Evolutionary conservation across 2,329 filamentous ascomycete genomes (phyloP), one percentile per base, ranked within the genome.

Genomic region (Chrysoporthe austroafricana): DNA sequence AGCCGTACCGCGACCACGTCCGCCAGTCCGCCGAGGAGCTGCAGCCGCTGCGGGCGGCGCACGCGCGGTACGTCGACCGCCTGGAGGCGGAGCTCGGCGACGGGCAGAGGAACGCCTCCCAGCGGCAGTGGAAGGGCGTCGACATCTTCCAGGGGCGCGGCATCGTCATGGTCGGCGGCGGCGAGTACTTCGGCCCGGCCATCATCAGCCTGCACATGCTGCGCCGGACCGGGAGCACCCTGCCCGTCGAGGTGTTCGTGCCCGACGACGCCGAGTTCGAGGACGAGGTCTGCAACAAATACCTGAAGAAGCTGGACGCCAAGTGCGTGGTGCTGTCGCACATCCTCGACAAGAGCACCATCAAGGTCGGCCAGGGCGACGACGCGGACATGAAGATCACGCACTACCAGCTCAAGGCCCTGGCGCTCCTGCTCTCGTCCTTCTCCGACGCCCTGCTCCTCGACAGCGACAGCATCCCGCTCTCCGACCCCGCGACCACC

Each of bases 401-500:
- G 26, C 68, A 69, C 52, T 87, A 81, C 72, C 86, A 88, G 72
- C 83, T 84, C 77, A 88, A 88, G 73, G 79, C 84, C 48, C 83
- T 88, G 70, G 79, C 86, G 4, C 81, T 88, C 21, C 77, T 89
- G 2, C 84, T 88, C 70, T 87, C 86, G 1, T 84, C 85, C 4
- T 89, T 88, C 70, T 83, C 87, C 72, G 81, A 87, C 64, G 80
- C 87, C 13, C 78, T 89, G 21, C 87, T 86, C 75, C 82, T 89
- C 72, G 86, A 89, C 72, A 83, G 84, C 66, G 86, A 88, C 72
- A 81, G 80, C 69, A 86, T 87, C 72, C 85, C 86, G 4, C 67
- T 79, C 43, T 70, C 71, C 66, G 76, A 75, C 62, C 77, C 78
- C 0, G 56, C 66, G 2, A 75, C 79, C 14, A 69, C 74, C 4